Conservation (phyloP, 176 grass and related monocot genomes). For the Juncus effusus region DNA sequence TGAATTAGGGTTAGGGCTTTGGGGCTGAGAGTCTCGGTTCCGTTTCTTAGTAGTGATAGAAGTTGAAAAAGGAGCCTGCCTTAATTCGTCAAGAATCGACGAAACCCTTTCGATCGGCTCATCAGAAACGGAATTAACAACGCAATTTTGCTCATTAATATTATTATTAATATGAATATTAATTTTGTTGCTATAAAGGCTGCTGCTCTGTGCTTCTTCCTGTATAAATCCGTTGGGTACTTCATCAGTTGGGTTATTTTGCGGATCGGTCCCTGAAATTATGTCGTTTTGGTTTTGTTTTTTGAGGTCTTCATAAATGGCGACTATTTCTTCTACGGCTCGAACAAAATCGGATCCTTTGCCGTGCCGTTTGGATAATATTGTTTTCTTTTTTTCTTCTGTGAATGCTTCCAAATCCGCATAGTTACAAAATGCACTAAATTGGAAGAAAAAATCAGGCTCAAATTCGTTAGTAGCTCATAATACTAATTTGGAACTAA, state of each 20-base stretch:
- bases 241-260: constrained; percentile 17
- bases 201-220: constrained; percentile 10
- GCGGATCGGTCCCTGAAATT: background rate
- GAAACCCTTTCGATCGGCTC: constrained; percentile 53
- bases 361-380: constrained; percentile 73
- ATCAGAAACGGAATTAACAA: constrained; percentile 44
- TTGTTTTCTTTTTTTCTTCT: constrained; percentile 91
- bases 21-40: constrained; percentile 25
- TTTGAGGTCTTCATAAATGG: constrained; percentile 74
- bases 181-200: constrained; percentile 11
- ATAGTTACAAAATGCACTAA: constrained; percentile 91
- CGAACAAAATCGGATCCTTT: constrained; percentile 94
- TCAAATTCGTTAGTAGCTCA: too few species aligned
- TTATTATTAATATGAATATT: background rate
- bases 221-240: background rate
- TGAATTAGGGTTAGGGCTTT: constrained; percentile 30
- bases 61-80: constrained; percentile 39
- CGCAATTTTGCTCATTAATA: constrained; percentile 17
- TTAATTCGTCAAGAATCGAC: constrained; percentile 63
- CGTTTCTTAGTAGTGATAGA: constrained; percentile 53
- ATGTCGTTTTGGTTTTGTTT: constrained; percentile 29
- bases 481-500: too few species aligned
- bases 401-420: constrained; percentile 92
- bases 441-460: constrained; percentile 28
- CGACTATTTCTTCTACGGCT: constrained; percentile 91